Conservation (phyloP, 352 stramenopile genomes). For the Phytophthora syringae region DNA sequence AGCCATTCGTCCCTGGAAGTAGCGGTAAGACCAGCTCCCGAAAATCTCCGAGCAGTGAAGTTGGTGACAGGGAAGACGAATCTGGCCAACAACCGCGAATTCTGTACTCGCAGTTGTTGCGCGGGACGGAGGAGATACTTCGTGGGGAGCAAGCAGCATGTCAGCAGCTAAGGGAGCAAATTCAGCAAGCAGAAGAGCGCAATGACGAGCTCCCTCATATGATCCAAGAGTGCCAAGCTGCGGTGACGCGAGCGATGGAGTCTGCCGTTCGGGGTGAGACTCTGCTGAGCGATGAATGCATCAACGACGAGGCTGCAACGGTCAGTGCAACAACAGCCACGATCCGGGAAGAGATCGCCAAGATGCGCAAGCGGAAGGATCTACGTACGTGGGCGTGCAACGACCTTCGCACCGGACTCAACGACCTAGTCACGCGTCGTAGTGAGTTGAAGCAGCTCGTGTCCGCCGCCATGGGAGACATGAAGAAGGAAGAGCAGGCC, state of each 20-base stretch:
- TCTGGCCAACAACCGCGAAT: constrained; percentile 16
- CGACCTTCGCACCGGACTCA: constrained; percentile 55
- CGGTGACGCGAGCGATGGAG: constrained; percentile 25
- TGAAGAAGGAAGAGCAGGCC: constrained; percentile 63
- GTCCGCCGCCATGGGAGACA: constrained; percentile 38
- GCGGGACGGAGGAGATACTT: constrained; percentile 39
- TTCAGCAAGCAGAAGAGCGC: constrained; percentile 28
- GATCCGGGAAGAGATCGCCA: constrained; percentile 48
- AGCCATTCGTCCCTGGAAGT: constrained; percentile 4
- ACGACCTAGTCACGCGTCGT: constrained; percentile 56
- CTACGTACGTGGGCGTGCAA: constrained; percentile 64
- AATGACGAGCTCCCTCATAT: constrained; percentile 42
- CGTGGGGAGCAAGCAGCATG: constrained; percentile 24
- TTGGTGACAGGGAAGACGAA: too few species aligned
- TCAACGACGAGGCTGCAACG: too few species aligned
- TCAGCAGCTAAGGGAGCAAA: constrained; percentile 19
- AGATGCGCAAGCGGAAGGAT: constrained; percentile 50
- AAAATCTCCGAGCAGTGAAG: too few species aligned
- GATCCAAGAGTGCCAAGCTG: constrained; percentile 38
- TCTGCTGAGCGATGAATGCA: not conserved
- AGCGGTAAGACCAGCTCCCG: too few species aligned
- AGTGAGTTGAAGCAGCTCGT: constrained; percentile 76
- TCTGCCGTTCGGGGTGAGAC: constrained; percentile 9
- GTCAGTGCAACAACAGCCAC: constrained; percentile 20
- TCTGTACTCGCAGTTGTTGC: constrained; percentile 43